Percentiles rank a stretch among this genome's conserved stretches.
Conservation (phyloP, 2,329 filamentous ascomycete genomes). For the Raffaelea arxii region DNA sequence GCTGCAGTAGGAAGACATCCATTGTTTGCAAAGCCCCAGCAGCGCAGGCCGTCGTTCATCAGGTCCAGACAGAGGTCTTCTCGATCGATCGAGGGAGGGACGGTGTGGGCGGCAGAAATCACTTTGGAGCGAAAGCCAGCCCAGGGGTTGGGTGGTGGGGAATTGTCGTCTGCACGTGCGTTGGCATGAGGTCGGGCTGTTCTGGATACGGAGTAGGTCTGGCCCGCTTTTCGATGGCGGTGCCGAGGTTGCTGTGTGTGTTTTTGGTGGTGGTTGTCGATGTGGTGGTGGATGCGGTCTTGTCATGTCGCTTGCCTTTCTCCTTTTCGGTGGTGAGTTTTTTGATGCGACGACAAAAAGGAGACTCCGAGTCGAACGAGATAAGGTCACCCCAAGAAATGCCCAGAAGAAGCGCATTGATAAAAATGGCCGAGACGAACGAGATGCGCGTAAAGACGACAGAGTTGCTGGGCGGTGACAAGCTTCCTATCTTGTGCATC, state of each 20-base stretch:
- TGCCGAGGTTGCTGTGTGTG: background rate
- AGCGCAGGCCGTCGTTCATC: conserved; percentile 5
- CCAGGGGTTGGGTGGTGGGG: conserved; percentile 8
- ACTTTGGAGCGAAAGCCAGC: conserved; percentile 4
- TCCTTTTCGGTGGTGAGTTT: background rate
- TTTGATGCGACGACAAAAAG: conserved; percentile 1
- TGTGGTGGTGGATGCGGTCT: background rate
- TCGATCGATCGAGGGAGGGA: conserved; percentile 5
- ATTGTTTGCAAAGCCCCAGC: conserved; percentile 4
- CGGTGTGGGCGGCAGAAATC: conserved; percentile 1
- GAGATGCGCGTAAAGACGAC: conserved; percentile 4
- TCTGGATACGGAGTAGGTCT: background rate
- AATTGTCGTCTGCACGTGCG: conserved; percentile 1
- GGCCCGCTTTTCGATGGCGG: background rate
- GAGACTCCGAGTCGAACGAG: conserved; percentile 2
- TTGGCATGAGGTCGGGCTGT: conserved; percentile 3
- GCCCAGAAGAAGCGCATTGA: conserved; percentile 4
- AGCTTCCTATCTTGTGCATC: too few species aligned
- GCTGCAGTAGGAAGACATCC: background rate
- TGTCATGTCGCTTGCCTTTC: too few species aligned
- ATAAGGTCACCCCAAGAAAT: conserved; percentile 2
- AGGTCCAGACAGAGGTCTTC: conserved; percentile 8
- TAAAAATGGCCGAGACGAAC: conserved; percentile 3
- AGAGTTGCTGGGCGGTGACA: too few species aligned
- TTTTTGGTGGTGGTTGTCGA: too few species aligned